phyloP scores from a whole-genome alignment of 495 filamentous ascomycete species.

The Thermothielavioides terrestris region DNA sequence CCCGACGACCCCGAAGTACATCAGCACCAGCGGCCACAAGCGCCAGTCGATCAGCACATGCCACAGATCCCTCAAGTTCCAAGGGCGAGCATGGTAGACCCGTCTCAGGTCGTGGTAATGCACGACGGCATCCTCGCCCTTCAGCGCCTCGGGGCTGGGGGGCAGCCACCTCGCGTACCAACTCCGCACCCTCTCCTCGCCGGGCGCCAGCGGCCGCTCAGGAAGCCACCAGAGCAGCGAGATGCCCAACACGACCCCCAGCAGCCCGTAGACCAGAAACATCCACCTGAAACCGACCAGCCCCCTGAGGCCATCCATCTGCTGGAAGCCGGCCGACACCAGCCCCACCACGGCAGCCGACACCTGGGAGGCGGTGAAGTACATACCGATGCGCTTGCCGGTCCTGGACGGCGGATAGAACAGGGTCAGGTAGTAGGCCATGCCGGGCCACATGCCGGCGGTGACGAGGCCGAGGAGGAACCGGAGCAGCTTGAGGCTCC shows the following conservation, averaged over 20 bases:
- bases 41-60: constrained; percentile 74
- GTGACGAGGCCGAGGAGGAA: constrained; percentile 80
- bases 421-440: constrained; percentile 86
- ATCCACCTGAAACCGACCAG: constrained; percentile 89
- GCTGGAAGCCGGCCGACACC: constrained; percentile 82
- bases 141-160: constrained; percentile 57
- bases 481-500: constrained; percentile 88
- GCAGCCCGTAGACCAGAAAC: constrained; percentile 81
- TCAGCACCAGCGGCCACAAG: constrained; percentile 71
- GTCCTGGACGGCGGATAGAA: constrained; percentile 84
- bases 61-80: constrained; percentile 59
- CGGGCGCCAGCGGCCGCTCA: constrained; percentile 67
- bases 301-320: constrained; percentile 74
- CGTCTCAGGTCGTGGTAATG: constrained; percentile 80
- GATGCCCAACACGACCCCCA: constrained; percentile 62
- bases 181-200: constrained; percentile 37
- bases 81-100: constrained; percentile 63
- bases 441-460: constrained; percentile 91
- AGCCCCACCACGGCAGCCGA: constrained; percentile 85
- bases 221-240: constrained; percentile 81
- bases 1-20: constrained; percentile 94
- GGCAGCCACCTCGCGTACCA: constrained; percentile 53
- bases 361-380: constrained; percentile 83
- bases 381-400: constrained; percentile 79
- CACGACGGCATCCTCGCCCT: constrained; percentile 65